Percentiles rank a stretch among this genome's conserved stretches.
Evolutionary conservation across 495 filamentous ascomycete species (phyloP).

Genomic region (Penicillium diatomitis): DNA sequence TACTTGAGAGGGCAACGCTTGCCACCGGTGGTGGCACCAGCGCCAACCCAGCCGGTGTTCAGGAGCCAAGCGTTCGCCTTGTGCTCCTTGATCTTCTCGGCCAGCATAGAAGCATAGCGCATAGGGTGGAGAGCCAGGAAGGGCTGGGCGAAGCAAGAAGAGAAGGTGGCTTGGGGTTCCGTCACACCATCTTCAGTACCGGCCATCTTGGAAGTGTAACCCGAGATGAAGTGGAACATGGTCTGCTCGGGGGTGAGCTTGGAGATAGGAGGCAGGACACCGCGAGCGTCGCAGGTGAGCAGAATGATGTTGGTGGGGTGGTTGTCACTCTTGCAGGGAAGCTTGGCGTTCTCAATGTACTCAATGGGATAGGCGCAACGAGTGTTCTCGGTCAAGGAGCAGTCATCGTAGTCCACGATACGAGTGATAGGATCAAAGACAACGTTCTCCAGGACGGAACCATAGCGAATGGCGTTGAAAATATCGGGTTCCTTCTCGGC

Average conservation of each 20-base stretch:
- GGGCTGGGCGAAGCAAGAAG: constrained; percentile 97
- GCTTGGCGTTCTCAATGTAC: constrained; percentile 97
- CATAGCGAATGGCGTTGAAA: constrained; percentile 91
- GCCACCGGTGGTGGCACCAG: constrained; percentile 85
- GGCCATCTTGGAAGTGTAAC: constrained; percentile 99
- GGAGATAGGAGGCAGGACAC: constrained; percentile 94
- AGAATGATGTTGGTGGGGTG: constrained; percentile 98
- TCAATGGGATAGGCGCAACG: constrained; percentile 98
- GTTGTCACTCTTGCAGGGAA: constrained; percentile 77
- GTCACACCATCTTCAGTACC: constrained; percentile 95
- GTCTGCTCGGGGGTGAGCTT: constrained; percentile 93
- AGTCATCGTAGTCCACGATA: constrained; percentile 89
- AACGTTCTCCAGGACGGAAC: constrained; percentile 95
- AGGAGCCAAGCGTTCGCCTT: constrained; percentile 96
- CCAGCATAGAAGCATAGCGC: constrained; percentile 96
- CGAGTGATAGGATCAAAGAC: constrained; percentile 90
- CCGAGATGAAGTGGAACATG: constrained; percentile 99
- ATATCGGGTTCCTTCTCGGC: constrained; percentile 99
- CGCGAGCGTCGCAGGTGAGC: constrained; percentile 93
- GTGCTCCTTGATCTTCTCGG: constrained; percentile 93
- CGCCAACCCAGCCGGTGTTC: constrained; percentile 99
- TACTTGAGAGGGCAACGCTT: constrained; percentile 99
- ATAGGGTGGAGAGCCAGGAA: constrained; percentile 99
- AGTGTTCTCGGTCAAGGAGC: constrained; percentile 95
- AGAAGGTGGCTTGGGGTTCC: constrained; percentile 97